Percentiles rank a stretch among this genome's conserved stretches.
Conservation (phyloP, 352 stramenopile species). For the Globisporangium nunn region DNA sequence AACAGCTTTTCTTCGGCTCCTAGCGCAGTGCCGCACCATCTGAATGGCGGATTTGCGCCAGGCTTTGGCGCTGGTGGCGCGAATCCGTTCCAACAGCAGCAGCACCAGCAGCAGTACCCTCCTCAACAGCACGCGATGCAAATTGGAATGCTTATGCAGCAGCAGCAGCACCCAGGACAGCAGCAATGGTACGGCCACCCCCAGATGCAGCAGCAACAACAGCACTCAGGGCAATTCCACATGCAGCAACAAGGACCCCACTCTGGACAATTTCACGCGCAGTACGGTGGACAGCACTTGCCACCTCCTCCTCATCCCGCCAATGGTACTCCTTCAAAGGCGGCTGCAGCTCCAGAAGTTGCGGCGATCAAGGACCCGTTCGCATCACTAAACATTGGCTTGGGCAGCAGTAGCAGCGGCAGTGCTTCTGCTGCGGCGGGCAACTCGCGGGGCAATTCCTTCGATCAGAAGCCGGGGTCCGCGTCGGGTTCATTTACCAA, state of each 20-base stretch:
- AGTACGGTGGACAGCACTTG: conserved; percentile 24
- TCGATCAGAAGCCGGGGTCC: conserved; percentile 16
- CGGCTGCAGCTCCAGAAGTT: conserved; percentile 13
- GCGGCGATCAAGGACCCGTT: conserved; percentile 66
- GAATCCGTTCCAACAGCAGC: conserved; percentile 12
- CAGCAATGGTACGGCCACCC: conserved; percentile 39
- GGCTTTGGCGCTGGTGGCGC: conserved; percentile 4
- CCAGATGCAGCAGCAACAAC: conserved; percentile 17
- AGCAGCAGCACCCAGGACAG: conserved; percentile 21
- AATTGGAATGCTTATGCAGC: conserved; percentile 7
- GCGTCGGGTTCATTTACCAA: conserved; percentile 9
- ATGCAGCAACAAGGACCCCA: conserved; percentile 23
- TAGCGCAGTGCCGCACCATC: conserved; percentile 2
- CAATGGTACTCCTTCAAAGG: conserved; percentile 13
- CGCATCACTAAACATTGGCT: conserved; percentile 55
- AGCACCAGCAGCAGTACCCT: conserved; percentile 8
- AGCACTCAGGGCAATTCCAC: conserved; percentile 14
- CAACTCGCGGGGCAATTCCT: conserved; percentile 25
- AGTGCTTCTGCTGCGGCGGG: conserved; percentile 10
- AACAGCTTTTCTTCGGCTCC: conserved; percentile 12
- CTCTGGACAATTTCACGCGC: conserved; percentile 13
- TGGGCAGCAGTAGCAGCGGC: conserved; percentile 21
- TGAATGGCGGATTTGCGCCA: conserved; percentile 1
- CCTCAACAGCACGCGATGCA: conserved; percentile 7
- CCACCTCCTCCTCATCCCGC: conserved; percentile 8